Evolutionary conservation across 192 early-diverging fungal species (phyloP).

Genomic region (Allomyces macrogynus): DNA sequence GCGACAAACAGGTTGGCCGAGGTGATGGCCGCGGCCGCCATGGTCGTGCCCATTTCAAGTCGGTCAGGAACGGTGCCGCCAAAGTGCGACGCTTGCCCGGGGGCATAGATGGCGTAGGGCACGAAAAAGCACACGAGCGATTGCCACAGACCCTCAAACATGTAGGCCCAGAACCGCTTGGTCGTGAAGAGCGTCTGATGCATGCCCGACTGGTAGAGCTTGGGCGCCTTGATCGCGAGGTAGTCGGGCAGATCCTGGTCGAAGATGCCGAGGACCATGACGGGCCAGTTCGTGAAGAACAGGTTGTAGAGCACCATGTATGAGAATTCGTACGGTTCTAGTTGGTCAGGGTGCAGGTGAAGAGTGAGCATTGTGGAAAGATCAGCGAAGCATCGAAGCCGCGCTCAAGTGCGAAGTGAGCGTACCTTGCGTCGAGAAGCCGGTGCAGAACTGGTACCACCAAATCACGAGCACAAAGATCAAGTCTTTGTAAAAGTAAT

Average conservation of each 20-base stretch:
- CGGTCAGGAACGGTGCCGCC: conserved; percentile 30
- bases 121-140: conserved; percentile 70
- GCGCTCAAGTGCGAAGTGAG: no score
- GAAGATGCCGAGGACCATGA: conserved; percentile 60
- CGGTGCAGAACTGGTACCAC: conserved; percentile 53
- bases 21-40: conserved; percentile 57
- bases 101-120: conserved; percentile 39
- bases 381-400: no score
- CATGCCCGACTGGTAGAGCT: conserved; percentile 71
- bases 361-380: no score
- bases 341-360: no score
- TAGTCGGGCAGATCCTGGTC: conserved; percentile 47
- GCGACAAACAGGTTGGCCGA: conserved; percentile 60
- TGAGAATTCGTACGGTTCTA: conserved; percentile 44
- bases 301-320: conserved; percentile 66
- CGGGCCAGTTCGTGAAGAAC: conserved; percentile 57
- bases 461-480: conserved; percentile 53
- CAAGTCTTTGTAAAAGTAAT: conserved; percentile 67
- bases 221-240: conserved; percentile 23
- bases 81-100: conserved; percentile 21
- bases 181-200: conserved; percentile 60
- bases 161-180: conserved; percentile 65
- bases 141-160: conserved; percentile 81
- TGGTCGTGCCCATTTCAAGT: conserved; percentile 54
- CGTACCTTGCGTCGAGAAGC: conserved; percentile 40